phyloP scores from a whole-genome alignment of 441 rosid genomes.

The Adansonia grandidieri region DNA sequence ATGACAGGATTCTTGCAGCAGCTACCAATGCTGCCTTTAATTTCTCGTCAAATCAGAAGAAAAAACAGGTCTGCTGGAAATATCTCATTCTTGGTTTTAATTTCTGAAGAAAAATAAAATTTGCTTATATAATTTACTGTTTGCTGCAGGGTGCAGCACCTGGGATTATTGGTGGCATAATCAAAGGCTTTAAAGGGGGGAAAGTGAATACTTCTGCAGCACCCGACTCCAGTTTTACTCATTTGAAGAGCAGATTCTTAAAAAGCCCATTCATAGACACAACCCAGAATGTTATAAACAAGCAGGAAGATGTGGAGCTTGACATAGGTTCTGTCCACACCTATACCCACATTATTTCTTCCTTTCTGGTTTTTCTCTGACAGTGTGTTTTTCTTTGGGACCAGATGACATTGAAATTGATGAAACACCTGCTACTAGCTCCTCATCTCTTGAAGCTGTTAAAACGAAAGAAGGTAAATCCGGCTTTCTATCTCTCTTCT shows the following conservation, averaged over 20 bases:
- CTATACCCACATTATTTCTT: background rate
- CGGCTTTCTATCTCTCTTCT: slow-evolving; percentile 10
- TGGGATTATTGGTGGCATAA: slow-evolving; percentile 55
- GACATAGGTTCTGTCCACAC: slow-evolving; percentile 52
- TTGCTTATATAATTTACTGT: slow-evolving; percentile 23
- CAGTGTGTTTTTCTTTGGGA: slow-evolving; percentile 26
- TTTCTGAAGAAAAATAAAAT: slow-evolving; percentile 6
- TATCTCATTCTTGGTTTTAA: slow-evolving; percentile 4
- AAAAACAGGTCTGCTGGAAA: slow-evolving; percentile 50
- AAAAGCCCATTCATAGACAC: slow-evolving; percentile 42
- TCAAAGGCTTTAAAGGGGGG: slow-evolving; percentile 54
- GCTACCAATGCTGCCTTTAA: slow-evolving; percentile 65
- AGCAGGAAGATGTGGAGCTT: slow-evolving; percentile 52
- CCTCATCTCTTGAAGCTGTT: slow-evolving; percentile 43
- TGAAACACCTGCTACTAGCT: slow-evolving; percentile 36
- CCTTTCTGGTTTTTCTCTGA: slow-evolving; percentile 19
- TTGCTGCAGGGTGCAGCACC: slow-evolving; percentile 47
- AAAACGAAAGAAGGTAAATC: slow-evolving; percentile 42
- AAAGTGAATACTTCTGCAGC: slow-evolving; percentile 35
- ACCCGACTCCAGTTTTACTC: slow-evolving; percentile 40
- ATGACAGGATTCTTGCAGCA: slow-evolving; percentile 73
- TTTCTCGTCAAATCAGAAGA: slow-evolving; percentile 57
- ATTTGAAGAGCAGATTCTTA: slow-evolving; percentile 49
- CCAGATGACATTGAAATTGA: slow-evolving; percentile 69
- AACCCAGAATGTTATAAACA: slow-evolving; percentile 30